A percentile compares a stretch with the other conserved stretches of the same genome.
These are phyloP conservation scores for Yamadazyma dendronema DNA, from an alignment of 1,139 yeast species.

Conservation along the genomic window DNA sequence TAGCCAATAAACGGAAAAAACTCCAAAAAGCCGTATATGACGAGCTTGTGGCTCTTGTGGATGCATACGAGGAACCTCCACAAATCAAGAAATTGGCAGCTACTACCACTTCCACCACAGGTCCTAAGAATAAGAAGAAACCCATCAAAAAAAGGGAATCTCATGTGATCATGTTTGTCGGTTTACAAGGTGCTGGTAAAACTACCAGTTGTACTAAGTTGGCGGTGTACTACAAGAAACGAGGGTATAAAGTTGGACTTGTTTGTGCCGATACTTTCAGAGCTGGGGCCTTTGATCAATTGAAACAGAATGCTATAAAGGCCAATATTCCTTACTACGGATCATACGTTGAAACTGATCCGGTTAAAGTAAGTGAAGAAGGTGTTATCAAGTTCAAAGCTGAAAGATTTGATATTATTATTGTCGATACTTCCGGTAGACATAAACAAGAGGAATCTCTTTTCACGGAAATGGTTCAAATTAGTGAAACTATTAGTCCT, in stretches of 20 bases:
- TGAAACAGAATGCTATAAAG: conserved; percentile 95
- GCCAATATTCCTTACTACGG: conserved; percentile 95
- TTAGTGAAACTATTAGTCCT: conserved; percentile 81
- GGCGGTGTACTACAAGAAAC: conserved; percentile 89
- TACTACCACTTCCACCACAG: conserved; percentile 20
- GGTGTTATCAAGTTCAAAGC: conserved; percentile 91
- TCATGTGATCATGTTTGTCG: conserved; percentile 91
- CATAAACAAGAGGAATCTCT: conserved; percentile 93
- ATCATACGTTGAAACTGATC: conserved; percentile 93
- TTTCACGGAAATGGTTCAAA: conserved; percentile 93
- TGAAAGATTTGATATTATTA: conserved; percentile 88
- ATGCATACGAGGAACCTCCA: conserved; percentile 63
- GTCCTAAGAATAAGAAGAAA: conserved; percentile 32
- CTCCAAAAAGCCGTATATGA: conserved; percentile 93
- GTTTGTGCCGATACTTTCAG: conserved; percentile 99
- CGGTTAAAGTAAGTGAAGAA: conserved; percentile 84
- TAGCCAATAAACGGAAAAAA: conserved; percentile 65
- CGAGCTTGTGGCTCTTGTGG: conserved; percentile 84
- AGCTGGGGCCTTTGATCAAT: conserved; percentile 99
- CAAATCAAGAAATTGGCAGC: conserved; percentile 71
- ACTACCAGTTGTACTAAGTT: conserved; percentile 96
- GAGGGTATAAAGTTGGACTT: conserved; percentile 92
- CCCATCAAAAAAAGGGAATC: conserved; percentile 26
- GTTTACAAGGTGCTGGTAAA: conserved; percentile 98
- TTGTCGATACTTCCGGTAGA: conserved; percentile 97